Conservation (phyloP, 78 protist species). For the Guillardia theta region DNA sequence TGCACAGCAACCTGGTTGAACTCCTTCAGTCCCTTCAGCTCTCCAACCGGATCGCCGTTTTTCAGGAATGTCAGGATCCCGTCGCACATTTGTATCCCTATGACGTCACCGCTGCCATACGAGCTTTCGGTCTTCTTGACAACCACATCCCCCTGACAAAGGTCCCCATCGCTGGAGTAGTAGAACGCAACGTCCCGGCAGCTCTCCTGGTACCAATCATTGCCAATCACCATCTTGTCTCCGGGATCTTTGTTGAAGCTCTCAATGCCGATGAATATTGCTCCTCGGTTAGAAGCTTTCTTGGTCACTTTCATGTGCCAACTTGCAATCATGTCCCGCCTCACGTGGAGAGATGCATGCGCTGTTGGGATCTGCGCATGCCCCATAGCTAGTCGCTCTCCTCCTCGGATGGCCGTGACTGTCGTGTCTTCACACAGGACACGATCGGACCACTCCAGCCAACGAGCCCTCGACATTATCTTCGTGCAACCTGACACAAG, state of each 20-base stretch:
- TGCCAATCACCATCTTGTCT: background rate
- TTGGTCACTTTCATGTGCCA: background rate
- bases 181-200: background rate
- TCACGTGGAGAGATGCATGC: background rate
- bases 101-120: background rate
- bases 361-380: background rate
- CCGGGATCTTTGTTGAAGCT: background rate
- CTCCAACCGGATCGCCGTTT: background rate
- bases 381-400: background rate
- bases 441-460: background rate
- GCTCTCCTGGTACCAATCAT: background rate
- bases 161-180: constrained; percentile 1
- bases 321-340: background rate
- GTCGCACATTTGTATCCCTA: background rate
- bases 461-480: no score
- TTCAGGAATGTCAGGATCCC: background rate
- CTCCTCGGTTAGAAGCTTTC: background rate
- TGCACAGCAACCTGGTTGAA: background rate
- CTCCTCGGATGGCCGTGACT: background rate
- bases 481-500: no score
- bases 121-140: background rate
- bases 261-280: background rate
- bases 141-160: background rate
- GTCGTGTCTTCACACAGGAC: background rate
- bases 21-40: background rate